These are phyloP conservation scores for Populus davidiana DNA, from an alignment of 345 rosid species.

Conservation along the genomic window DNA sequence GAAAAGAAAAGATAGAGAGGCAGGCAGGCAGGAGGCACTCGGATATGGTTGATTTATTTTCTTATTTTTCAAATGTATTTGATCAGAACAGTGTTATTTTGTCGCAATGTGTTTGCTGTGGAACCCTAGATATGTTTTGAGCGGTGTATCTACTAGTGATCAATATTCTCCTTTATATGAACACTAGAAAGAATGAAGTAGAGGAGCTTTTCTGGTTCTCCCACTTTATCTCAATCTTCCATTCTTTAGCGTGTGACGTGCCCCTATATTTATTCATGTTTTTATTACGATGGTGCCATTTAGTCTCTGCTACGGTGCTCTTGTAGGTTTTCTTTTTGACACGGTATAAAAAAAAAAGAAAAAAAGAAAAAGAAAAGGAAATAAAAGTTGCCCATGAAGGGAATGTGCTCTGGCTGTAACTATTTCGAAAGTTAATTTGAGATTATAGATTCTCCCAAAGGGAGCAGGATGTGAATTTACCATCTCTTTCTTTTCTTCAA, in stretches of 20 bases:
- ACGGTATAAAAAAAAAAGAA: no score
- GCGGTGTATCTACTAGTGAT: slow-evolving; percentile 28
- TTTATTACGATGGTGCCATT: no score
- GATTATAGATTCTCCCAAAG: no score
- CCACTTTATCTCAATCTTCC: slow-evolving; percentile 8
- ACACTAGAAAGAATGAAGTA: slow-evolving; percentile 21
- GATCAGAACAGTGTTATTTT: slow-evolving; percentile 27
- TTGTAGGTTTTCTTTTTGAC: no score
- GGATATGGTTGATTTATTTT: slow-evolving; percentile 23
- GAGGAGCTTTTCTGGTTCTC: slow-evolving; percentile 22
- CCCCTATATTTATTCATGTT: no score
- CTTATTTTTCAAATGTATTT: slow-evolving; percentile 17
- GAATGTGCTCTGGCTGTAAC: no score
- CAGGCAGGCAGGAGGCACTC: slow-evolving; percentile 11
- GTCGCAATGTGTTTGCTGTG: slow-evolving; percentile 24
- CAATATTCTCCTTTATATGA: slow-evolving; percentile 6
- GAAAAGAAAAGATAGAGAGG: background rate
- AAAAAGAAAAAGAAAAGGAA: no score
- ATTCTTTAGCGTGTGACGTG: background rate
- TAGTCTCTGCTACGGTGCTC: no score
- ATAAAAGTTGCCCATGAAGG: no score
- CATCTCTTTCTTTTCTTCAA: no score
- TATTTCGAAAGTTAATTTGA: no score
- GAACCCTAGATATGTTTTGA: slow-evolving; percentile 25
- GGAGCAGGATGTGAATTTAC: no score